Conservation (phyloP, 768 basidiomycete genomes). For the Leccinum longicurvipes region DNA sequence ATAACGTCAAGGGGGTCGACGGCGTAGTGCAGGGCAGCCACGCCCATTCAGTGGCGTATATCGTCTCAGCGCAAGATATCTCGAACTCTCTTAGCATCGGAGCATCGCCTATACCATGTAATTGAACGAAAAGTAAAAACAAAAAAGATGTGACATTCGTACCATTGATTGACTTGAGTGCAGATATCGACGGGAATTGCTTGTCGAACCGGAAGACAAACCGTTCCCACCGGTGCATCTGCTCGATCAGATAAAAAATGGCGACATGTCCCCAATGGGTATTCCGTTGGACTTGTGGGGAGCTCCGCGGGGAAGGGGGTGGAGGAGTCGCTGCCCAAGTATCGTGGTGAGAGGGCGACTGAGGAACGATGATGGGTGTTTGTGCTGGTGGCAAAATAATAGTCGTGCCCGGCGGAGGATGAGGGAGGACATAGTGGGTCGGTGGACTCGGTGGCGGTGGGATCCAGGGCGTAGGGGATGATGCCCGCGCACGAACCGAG, state of each 20-base stretch:
- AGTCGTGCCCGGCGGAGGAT: slow-evolving; percentile 23
- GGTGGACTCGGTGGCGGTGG: slow-evolving; percentile 30
- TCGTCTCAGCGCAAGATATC: slow-evolving; percentile 66
- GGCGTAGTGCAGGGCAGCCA: slow-evolving; percentile 62
- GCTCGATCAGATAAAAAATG: slow-evolving; percentile 72
- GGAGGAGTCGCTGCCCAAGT: slow-evolving; percentile 37
- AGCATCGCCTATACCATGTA: slow-evolving; percentile 51
- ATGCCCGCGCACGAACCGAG: slow-evolving; percentile 22
- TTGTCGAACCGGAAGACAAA: slow-evolving; percentile 80
- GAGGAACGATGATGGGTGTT: slow-evolving; percentile 46
- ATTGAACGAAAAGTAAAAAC: background rate
- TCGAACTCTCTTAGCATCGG: slow-evolving; percentile 75
- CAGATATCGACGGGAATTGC: slow-evolving; percentile 69
- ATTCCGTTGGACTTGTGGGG: slow-evolving; percentile 40
- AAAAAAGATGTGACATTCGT: slow-evolving; percentile 19
- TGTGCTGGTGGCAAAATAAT: slow-evolving; percentile 36
- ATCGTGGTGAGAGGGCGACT: slow-evolving; percentile 40
- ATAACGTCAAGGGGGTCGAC: slow-evolving; percentile 35
- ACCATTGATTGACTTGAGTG: slow-evolving; percentile 74
- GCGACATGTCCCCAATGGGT: slow-evolving; percentile 80
- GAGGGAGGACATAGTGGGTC: slow-evolving; percentile 39
- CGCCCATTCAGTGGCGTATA: slow-evolving; percentile 61
- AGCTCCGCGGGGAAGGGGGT: slow-evolving; percentile 24
- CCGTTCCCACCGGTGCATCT: slow-evolving; percentile 80
- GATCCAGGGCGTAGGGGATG: slow-evolving; percentile 33